phyloP scores from a whole-genome alignment of 176 grass and related monocot species.

The Ananas comosus region DNA sequence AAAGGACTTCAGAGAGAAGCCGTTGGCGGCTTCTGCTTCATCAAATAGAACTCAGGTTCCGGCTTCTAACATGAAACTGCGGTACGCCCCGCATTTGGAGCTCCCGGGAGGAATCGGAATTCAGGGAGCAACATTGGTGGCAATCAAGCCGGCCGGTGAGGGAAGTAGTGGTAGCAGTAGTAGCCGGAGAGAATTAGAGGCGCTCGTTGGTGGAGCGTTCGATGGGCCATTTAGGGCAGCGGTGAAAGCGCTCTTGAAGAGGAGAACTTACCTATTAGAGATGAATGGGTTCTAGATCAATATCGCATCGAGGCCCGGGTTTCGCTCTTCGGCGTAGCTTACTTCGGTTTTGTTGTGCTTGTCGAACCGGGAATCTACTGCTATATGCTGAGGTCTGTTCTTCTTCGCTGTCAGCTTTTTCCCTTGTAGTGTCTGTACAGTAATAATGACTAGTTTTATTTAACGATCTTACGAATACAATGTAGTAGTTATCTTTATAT shows the following conservation, averaged over 20 bases:
- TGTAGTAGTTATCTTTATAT: neutral
- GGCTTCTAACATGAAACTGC: slow-evolving; percentile 78
- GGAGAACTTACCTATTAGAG: slow-evolving; percentile 69
- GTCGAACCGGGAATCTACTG: neutral
- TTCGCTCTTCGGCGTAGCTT: neutral
- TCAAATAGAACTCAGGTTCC: slow-evolving; percentile 68
- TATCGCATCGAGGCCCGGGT: neutral
- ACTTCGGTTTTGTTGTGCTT: neutral
- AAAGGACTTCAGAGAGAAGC: slow-evolving; percentile 61
- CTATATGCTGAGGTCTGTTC: slow-evolving; percentile 7
- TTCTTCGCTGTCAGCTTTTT: slow-evolving; percentile 9
- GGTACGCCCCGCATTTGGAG: slow-evolving; percentile 58
- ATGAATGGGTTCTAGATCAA: slow-evolving; percentile 67
- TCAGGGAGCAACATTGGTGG: slow-evolving; percentile 64
- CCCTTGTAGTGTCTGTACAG: slow-evolving; percentile 26
- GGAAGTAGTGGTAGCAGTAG: slow-evolving; percentile 16
- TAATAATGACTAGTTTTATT: slow-evolving; percentile 23
- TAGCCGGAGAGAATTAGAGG: slow-evolving; percentile 55
- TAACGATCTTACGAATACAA: neutral
- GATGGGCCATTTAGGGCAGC: slow-evolving; percentile 56
- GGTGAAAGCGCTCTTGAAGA: slow-evolving; percentile 45
- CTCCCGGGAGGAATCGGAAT: slow-evolving; percentile 54
- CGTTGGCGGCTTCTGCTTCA: slow-evolving; percentile 33
- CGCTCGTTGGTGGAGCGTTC: slow-evolving; percentile 39
- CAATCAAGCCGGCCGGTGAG: slow-evolving; percentile 69